Conservation (phyloP, 2,329 filamentous ascomycete genomes). For the Colletotrichum musicola region DNA sequence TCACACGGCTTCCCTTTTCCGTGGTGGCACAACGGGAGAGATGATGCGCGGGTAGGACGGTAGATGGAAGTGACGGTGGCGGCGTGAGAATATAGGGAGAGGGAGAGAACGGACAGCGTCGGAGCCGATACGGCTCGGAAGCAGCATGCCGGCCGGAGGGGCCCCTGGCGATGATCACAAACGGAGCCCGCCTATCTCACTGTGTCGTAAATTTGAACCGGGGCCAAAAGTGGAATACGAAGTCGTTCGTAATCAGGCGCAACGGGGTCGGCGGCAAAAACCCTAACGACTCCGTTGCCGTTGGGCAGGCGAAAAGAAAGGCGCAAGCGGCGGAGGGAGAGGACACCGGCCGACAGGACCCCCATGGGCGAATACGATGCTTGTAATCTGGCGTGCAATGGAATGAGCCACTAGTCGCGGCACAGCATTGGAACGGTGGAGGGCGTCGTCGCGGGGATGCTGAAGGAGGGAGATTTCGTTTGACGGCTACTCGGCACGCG, state of each 20-base stretch:
- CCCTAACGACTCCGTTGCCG: background rate
- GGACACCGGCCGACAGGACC: background rate
- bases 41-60: background rate
- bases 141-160: conserved; percentile 14
- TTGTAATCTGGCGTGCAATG: conserved; percentile 4
- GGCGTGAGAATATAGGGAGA: background rate
- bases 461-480: background rate
- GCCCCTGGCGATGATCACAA: conserved; percentile 3
- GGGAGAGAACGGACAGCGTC: background rate
- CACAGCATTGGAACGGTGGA: background rate
- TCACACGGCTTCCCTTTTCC: background rate
- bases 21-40: background rate
- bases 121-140: conserved; percentile 26
- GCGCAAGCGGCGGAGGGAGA: background rate
- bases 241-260: conserved; percentile 16
- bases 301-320: background rate
- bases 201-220: conserved; percentile 19
- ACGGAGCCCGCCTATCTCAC: conserved; percentile 21
- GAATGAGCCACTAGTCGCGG: conserved; percentile 3
- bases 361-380: conserved; percentile 2
- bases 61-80: conserved; percentile 12
- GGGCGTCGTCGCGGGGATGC: conserved; percentile 14
- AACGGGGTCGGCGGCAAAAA: background rate
- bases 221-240: conserved; percentile 27
- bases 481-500: conserved; percentile 18